Percentiles rank a stretch among this genome's conserved stretches.
phyloP scores from a whole-genome alignment of 805 yeast genomes.

The Teunomyces tritomae region DNA sequence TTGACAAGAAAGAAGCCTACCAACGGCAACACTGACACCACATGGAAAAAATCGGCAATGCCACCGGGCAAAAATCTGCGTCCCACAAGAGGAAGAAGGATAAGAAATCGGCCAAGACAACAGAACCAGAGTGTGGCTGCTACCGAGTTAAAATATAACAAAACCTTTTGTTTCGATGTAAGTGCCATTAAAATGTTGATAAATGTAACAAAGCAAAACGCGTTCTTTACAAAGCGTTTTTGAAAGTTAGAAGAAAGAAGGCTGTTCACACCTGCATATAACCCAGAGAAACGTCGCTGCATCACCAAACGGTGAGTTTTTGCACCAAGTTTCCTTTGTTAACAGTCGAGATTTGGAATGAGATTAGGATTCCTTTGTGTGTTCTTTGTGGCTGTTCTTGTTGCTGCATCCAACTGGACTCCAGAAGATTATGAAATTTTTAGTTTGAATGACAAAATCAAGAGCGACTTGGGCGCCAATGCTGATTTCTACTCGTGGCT shows the following conservation, averaged over 20 bases:
- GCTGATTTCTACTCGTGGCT: constrained; percentile 70
- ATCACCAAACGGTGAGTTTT: constrained; percentile 9
- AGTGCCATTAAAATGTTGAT: constrained; percentile 15
- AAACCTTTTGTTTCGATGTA: constrained; percentile 26
- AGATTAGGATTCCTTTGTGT: constrained; percentile 10
- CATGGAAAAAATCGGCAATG: constrained; percentile 61
- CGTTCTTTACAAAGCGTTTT: background rate
- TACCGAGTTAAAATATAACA: constrained; percentile 34
- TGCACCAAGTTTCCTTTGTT: background rate
- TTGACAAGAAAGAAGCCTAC: constrained; percentile 18
- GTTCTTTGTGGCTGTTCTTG: constrained; percentile 16
- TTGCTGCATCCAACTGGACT: constrained; percentile 47
- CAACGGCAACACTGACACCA: constrained; percentile 35
- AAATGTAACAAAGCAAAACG: background rate
- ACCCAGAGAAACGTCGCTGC: background rate
- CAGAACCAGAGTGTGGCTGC: constrained; percentile 47
- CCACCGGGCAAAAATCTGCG: constrained; percentile 66
- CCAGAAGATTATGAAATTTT: constrained; percentile 81
- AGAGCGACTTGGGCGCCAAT: constrained; percentile 58
- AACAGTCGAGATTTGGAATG: constrained; percentile 5
- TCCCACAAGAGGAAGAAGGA: constrained; percentile 65
- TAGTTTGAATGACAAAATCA: constrained; percentile 61
- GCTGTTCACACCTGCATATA: background rate
- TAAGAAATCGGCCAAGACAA: constrained; percentile 46
- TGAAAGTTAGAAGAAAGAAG: too few species aligned